Evolutionary conservation across 306 rosid species (phyloP), one percentile per base, ranked within the genome.

Genomic region (Lathyrus sativus): DNA sequence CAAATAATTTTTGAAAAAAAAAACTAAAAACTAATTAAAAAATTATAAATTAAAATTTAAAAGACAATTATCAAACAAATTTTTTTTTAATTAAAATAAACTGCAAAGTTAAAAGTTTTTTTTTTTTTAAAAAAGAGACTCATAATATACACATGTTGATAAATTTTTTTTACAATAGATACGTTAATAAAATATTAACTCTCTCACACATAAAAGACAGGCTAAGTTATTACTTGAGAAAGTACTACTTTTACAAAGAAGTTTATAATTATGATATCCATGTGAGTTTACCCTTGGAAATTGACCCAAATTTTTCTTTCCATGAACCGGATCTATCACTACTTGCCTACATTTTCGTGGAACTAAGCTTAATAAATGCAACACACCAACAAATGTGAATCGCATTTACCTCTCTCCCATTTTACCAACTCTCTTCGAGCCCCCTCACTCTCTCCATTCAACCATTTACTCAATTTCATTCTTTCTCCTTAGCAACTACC

Each of bases 401-500:
- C 9, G 17, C 74, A 55, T 55, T 68, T 41, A 69, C 74, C 24
- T 1, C 3, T 9, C 28, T 8, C 33, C 43, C 14, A 18, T 57
- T 55, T 68, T 68, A 68, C 73, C 72, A 33, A 29, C 60, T 46
- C 71, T 65, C 41, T 0, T 35, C 45, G 2, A 45, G 15, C 44
- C 70, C 54, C 37, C 31, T 55, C 54, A 10, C 38, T 15, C 49
- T 9, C 22, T 5, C 17, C 67, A 22, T 35, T 41, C 38, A 0
- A 29, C 15, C 11, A 6, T n/a, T 6, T 3, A 13, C 60, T 55
- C 38, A 9, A 28, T 28, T 12, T 28, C 62, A 28, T 12, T 56
- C 44, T 43, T 54, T 54, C 72, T n/a, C 14, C 48, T 49, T 68
- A 3, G 14, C 17, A 62, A 33, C 28, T n/a, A 1, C 26, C 15